A percentile compares a stretch with the other conserved stretches of the same genome.
Conservation (phyloP, 2,329 filamentous ascomycete species). For the Thelonectria discophora region DNA sequence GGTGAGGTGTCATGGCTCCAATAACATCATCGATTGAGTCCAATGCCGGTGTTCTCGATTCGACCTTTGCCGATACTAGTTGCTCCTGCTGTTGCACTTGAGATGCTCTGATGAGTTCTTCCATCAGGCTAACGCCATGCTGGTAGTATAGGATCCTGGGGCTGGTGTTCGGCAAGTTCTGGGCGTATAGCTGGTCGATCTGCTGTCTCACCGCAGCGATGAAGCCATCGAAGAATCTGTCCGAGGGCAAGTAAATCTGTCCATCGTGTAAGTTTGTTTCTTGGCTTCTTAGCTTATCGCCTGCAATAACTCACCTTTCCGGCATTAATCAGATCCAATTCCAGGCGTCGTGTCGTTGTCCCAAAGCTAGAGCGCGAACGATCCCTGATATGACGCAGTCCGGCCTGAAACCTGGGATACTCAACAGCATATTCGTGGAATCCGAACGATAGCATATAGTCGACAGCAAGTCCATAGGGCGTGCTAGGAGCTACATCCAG, state of each 20-base stretch:
- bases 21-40: conserved; percentile 35
- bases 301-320: conserved; percentile 56
- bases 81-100: conserved; percentile 12
- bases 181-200: conserved; percentile 55
- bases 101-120: conserved; percentile 46
- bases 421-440: conserved; percentile 46
- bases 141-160: conserved; percentile 54
- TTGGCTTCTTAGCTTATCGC: not conserved
- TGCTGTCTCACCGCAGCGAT: conserved; percentile 52
- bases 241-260: conserved; percentile 50
- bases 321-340: conserved; percentile 60
- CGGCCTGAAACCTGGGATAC: conserved; percentile 43
- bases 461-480: conserved; percentile 49
- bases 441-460: conserved; percentile 50
- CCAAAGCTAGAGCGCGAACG: conserved; percentile 50
- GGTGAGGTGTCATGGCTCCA: conserved; percentile 23
- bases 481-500: conserved; percentile 40
- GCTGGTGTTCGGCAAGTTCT: conserved; percentile 28
- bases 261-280: conserved; percentile 27
- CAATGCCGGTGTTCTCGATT: conserved; percentile 20
- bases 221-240: conserved; percentile 53
- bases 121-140: conserved; percentile 52
- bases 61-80: conserved; percentile 21
- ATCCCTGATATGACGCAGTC: conserved; percentile 49
- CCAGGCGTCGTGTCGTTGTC: conserved; percentile 55